phyloP scores from a whole-genome alignment of 2,329 filamentous ascomycete genomes.

The Seiridium cupressi region DNA sequence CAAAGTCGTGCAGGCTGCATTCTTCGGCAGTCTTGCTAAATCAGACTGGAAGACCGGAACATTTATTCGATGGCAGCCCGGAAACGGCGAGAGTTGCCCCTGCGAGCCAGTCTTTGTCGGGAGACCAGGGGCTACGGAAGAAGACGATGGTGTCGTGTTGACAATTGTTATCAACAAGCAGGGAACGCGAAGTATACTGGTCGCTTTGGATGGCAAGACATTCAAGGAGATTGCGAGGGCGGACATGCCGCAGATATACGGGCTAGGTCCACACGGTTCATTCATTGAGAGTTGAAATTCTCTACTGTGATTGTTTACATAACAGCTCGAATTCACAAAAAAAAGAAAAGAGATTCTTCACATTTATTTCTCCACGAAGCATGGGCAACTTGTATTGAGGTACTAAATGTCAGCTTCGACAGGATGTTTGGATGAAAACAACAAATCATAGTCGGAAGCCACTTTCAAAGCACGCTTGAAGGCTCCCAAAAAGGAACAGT shows the following conservation, averaged over 20 bases:
- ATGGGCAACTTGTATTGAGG: too few species aligned
- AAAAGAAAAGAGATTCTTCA: too few species aligned
- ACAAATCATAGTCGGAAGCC: too few species aligned
- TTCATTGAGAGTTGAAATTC: slow-evolving; percentile 11
- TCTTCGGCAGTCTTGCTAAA: slow-evolving; percentile 15
- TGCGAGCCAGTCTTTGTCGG: slow-evolving; percentile 16
- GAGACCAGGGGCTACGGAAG: slow-evolving; percentile 11
- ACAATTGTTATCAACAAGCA: slow-evolving; percentile 14
- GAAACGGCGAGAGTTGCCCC: slow-evolving; percentile 10
- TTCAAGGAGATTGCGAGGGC: slow-evolving; percentile 15
- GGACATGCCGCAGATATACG: slow-evolving; percentile 15
- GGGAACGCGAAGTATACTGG: slow-evolving; percentile 15
- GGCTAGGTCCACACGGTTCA: slow-evolving; percentile 10
- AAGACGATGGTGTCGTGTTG: slow-evolving; percentile 16
- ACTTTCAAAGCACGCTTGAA: too few species aligned
- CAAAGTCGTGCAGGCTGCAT: slow-evolving; percentile 9
- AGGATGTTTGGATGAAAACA: too few species aligned
- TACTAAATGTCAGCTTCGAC: too few species aligned
- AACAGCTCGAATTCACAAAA: too few species aligned
- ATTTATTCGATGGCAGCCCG: slow-evolving; percentile 13
- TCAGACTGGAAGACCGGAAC: slow-evolving; percentile 16
- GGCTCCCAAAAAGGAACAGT: too few species aligned
- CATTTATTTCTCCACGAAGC: too few species aligned
- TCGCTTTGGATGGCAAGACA: slow-evolving; percentile 14
- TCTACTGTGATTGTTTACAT: too few species aligned